These are phyloP conservation scores for Schoenoplectus triqueter DNA, from an alignment of 202 grass and related monocot species.

Conservation along the genomic window DNA sequence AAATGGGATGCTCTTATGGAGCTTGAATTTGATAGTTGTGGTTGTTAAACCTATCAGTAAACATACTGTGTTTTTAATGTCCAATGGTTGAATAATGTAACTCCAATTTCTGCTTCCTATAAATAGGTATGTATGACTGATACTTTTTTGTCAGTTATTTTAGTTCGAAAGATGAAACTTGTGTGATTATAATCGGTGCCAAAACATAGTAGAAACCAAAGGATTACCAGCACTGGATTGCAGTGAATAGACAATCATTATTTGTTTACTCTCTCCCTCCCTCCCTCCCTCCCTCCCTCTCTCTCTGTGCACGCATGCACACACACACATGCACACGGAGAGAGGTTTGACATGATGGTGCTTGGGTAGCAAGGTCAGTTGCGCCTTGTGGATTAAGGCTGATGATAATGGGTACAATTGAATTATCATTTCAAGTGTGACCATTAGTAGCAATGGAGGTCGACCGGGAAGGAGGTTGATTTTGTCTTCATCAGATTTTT, in stretches of 20 bases:
- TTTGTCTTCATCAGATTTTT: constrained; percentile 1
- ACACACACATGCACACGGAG: not conserved
- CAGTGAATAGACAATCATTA: not conserved
- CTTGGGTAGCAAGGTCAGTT: not conserved
- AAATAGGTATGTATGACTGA: not conserved
- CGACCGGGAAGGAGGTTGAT: not conserved
- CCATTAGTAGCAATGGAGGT: not conserved
- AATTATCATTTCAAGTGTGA: not conserved
- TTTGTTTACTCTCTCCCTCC: not conserved
- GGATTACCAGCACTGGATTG: not conserved
- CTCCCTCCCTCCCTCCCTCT: not conserved
- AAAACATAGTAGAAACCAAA: not conserved
- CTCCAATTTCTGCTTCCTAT: not conserved
- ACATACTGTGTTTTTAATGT: too few relatives aligned
- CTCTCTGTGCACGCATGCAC: not conserved
- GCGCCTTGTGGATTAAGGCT: not conserved
- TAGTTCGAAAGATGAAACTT: not conserved
- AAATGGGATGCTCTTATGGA: too few relatives aligned
- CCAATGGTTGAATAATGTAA: not conserved
- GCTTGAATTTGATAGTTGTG: not conserved
- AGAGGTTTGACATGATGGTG: not conserved
- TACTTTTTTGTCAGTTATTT: not conserved
- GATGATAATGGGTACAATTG: not conserved
- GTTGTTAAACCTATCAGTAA: not conserved
- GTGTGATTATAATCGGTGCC: not conserved